Conservation (phyloP, 306 rosid species). For the Cicer arietinum region DNA sequence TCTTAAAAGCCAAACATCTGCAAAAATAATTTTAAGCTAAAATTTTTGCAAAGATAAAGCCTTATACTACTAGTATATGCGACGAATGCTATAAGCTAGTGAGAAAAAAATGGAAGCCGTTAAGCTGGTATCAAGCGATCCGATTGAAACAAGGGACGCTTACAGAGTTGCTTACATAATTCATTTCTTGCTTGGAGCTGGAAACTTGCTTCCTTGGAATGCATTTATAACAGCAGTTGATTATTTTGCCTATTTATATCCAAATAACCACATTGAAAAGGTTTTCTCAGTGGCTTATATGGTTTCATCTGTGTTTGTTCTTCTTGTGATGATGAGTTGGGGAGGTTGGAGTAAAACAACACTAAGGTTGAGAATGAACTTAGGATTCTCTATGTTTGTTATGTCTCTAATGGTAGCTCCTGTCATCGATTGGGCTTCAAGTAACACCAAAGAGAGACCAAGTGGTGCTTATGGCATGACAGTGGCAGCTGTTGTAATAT, state of each 20-base stretch:
- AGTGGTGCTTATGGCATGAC: slow-evolving; percentile 58
- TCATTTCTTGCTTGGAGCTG: slow-evolving; percentile 90
- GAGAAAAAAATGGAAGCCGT: slow-evolving; percentile 58
- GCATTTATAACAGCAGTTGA: slow-evolving; percentile 94
- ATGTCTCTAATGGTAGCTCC: slow-evolving; percentile 78
- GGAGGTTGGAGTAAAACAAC: slow-evolving; percentile 67
- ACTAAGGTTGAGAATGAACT: slow-evolving; percentile 63
- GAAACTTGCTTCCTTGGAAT: slow-evolving; percentile 96
- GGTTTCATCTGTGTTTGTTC: slow-evolving; percentile 67
- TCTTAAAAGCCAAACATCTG: background rate
- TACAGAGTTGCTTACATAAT: slow-evolving; percentile 74
- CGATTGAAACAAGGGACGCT: slow-evolving; percentile 56
- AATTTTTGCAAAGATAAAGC: slow-evolving; percentile 2
- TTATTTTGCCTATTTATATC: slow-evolving; percentile 81
- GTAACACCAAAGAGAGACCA: slow-evolving; percentile 43
- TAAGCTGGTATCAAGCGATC: slow-evolving; percentile 52
- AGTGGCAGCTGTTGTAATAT: slow-evolving; percentile 48
- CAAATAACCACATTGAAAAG: slow-evolving; percentile 71
- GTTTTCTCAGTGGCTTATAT: slow-evolving; percentile 82
- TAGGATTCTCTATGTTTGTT: slow-evolving; percentile 53
- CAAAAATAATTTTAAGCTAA: slow-evolving; percentile 18
- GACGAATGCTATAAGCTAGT: slow-evolving; percentile 30
- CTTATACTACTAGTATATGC: slow-evolving; percentile 38
- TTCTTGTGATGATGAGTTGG: slow-evolving; percentile 70
- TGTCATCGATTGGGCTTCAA: slow-evolving; percentile 61